Evolutionary conservation across 139 green algal species (phyloP).

Genomic region (Haematococcus lacustris): DNA sequence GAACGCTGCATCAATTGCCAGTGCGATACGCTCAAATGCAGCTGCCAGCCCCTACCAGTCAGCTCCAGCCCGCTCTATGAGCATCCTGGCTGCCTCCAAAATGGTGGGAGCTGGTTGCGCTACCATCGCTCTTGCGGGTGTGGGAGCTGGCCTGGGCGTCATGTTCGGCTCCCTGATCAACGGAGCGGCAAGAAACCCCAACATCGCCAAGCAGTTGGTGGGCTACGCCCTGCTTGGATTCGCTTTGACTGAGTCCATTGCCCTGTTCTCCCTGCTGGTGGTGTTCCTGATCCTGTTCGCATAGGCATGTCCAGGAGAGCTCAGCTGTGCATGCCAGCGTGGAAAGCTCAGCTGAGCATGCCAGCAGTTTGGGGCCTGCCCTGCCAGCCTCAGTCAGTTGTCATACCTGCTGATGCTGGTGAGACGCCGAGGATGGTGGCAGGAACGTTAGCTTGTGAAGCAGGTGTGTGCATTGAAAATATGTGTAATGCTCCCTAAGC

Average conservation of each 20-base stretch:
- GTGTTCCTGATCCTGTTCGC: constrained; percentile 67
- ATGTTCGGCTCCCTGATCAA: constrained; percentile 76
- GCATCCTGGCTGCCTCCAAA: constrained; percentile 53
- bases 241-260: constrained; percentile 69
- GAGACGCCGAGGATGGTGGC: too few species aligned
- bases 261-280: constrained; percentile 66
- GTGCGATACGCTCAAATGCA: constrained; percentile 15
- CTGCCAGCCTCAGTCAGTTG: too few species aligned
- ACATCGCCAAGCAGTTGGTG: constrained; percentile 65
- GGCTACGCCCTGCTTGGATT: constrained; percentile 70
- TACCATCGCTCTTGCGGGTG: constrained; percentile 65
- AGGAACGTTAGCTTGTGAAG: too few species aligned
- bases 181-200: constrained; percentile 65
- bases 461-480: too few species aligned
- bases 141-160: constrained; percentile 64
- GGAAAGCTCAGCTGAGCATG: too few species aligned
- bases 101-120: constrained; percentile 69
- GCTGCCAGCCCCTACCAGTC: constrained; percentile 11
- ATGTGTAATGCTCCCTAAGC: too few species aligned
- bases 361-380: too few species aligned
- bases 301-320: too few species aligned
- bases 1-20: constrained; percentile 18
- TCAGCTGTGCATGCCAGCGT: too few species aligned
- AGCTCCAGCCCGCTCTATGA: constrained; percentile 22
- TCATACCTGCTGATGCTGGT: too few species aligned